A percentile compares a stretch with the other conserved stretches of the same genome.
phyloP scores from a whole-genome alignment of 1,284 basidiomycete species.

The Puccinia brachypodii region DNA sequence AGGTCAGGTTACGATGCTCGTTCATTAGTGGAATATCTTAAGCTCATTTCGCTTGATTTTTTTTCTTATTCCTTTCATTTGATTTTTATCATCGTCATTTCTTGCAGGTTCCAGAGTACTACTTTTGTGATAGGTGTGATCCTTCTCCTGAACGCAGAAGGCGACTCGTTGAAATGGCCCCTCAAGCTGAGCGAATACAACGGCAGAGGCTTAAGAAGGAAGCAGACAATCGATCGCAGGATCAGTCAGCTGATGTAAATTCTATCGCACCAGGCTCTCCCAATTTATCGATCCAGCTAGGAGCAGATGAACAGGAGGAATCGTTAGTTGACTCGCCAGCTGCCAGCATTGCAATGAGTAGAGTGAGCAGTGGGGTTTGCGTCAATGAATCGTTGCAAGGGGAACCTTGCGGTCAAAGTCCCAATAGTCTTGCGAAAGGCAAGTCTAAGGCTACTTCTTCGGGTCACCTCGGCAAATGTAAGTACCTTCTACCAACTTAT shows the following conservation, averaged over 20 bases:
- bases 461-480: not conserved
- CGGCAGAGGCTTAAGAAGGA: conserved; percentile 39
- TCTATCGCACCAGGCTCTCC: not conserved
- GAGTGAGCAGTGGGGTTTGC: conserved; percentile 24
- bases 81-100: not conserved
- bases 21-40: not conserved
- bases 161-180: conserved; percentile 26
- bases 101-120: conserved; percentile 68
- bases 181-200: conserved; percentile 42
- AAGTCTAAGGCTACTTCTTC: conserved; percentile 2
- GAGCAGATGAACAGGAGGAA: not conserved
- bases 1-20: conserved; percentile 54
- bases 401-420: conserved; percentile 16
- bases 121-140: conserved; percentile 59
- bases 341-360: conserved; percentile 36
- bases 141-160: conserved; percentile 48
- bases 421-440: not conserved
- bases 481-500: not conserved
- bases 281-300: not conserved
- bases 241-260: not conserved
- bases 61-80: not conserved
- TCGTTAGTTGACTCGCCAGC: conserved; percentile 12
- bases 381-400: not conserved
- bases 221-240: conserved; percentile 24
- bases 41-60: conserved; percentile 3